phyloP scores from a whole-genome alignment of 2,329 filamentous ascomycete species.

The Lecanosticta acicola region DNA sequence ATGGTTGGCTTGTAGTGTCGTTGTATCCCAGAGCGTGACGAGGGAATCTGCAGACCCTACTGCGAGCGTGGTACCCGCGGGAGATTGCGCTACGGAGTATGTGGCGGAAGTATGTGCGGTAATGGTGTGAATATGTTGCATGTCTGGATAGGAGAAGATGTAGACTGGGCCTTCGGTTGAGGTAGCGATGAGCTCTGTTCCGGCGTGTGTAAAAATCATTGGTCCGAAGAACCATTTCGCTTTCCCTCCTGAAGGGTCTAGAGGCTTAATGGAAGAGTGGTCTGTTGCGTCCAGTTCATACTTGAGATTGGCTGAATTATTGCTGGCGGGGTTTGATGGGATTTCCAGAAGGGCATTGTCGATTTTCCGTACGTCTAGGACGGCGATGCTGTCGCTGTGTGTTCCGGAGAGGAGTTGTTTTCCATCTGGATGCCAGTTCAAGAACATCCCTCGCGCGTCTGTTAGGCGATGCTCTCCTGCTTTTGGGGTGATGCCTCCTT shows the following conservation, averaged over 20 bases:
- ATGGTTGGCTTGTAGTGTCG: constrained; percentile 68
- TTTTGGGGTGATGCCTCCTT: constrained; percentile 42
- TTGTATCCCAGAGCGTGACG: constrained; percentile 71
- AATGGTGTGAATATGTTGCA: constrained; percentile 52
- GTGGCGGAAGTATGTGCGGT: constrained; percentile 70
- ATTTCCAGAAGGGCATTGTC: constrained; percentile 13
- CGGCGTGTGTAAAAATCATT: constrained; percentile 67
- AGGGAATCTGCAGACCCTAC: constrained; percentile 71
- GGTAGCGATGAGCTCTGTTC: constrained; percentile 63
- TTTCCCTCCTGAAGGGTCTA: constrained; percentile 3
- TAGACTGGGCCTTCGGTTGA: constrained; percentile 66
- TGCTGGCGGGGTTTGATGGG: constrained; percentile 7
- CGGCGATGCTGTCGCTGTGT: constrained; percentile 50
- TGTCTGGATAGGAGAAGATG: constrained; percentile 63
- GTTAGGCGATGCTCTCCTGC: constrained; percentile 51
- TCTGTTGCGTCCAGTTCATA: constrained; percentile 18
- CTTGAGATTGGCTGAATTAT: constrained; percentile 4
- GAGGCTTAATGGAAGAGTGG: constrained; percentile 16
- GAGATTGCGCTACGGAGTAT: constrained; percentile 62
- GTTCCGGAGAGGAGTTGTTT: constrained; percentile 65
- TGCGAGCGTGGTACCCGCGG: constrained; percentile 64
- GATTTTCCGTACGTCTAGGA: constrained; percentile 28
- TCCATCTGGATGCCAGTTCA: constrained; percentile 70
- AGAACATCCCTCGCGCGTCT: constrained; percentile 29
- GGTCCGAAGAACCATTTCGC: constrained; percentile 58